Percentiles rank a stretch among this genome's conserved stretches.
Evolutionary conservation across 2,329 filamentous ascomycete species (phyloP).

Genomic region (Hypomyces rosellus): DNA sequence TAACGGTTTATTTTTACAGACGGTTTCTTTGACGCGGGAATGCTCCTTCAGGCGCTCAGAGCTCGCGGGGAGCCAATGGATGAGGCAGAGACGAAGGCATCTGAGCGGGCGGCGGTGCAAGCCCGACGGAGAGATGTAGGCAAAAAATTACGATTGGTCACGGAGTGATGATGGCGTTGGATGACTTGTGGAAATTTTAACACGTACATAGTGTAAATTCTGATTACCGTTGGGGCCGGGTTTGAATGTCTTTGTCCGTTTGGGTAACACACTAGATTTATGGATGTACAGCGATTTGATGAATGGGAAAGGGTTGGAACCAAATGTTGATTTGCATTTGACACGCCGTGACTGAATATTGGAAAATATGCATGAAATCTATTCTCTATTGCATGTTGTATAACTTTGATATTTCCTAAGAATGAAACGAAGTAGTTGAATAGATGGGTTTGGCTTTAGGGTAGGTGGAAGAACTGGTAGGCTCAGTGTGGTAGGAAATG

Average conservation of each 20-base stretch:
- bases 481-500: too few relatives aligned
- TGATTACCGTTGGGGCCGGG: not conserved
- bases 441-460: too few relatives aligned
- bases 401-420: too few relatives aligned
- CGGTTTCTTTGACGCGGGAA: slow-evolving; percentile 95
- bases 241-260: not conserved
- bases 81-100: slow-evolving; percentile 44
- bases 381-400: too few relatives aligned
- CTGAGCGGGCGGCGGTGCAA: slow-evolving; percentile 53
- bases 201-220: not conserved
- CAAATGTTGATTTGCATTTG: too few relatives aligned
- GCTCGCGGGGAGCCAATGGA: slow-evolving; percentile 54
- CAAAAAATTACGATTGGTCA: slow-evolving; percentile 55
- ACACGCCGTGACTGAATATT: too few relatives aligned
- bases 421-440: too few relatives aligned
- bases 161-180: slow-evolving; percentile 8
- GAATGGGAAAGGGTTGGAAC: too few relatives aligned
- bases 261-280: not conserved
- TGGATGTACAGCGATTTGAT: not conserved
- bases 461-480: too few relatives aligned
- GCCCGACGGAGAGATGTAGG: slow-evolving; percentile 62
- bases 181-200: not conserved
- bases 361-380: too few relatives aligned
- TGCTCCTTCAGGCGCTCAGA: slow-evolving; percentile 84
- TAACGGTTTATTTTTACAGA: slow-evolving; percentile 49